Percentiles rank a stretch among this genome's conserved stretches.
Conservation (phyloP, 306 rosid species). For the Sophora flavescens region DNA sequence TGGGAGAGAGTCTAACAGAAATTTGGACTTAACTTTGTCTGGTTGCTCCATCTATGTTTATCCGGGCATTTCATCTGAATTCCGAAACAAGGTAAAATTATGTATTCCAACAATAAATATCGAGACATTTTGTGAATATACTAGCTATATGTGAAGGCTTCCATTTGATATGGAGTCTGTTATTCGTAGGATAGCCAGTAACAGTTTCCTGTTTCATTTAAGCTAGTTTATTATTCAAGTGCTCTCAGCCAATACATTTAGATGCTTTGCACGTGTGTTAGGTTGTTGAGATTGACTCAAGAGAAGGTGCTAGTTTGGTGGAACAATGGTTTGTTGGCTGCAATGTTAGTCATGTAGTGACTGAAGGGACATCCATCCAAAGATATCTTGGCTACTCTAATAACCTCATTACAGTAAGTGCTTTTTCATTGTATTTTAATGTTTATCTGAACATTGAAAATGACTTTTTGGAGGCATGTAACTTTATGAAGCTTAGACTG, state of each 20-base stretch:
- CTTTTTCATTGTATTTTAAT: slow-evolving; percentile 35
- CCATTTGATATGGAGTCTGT: slow-evolving; percentile 23
- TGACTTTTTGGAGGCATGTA: slow-evolving; percentile 24
- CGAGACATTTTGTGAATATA: slow-evolving; percentile 16
- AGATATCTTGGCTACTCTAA: slow-evolving; percentile 87
- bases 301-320: slow-evolving; percentile 78
- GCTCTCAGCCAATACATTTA: slow-evolving; percentile 33
- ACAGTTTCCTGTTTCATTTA: slow-evolving; percentile 42
- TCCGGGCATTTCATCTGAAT: slow-evolving; percentile 74
- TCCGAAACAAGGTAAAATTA: slow-evolving; percentile 71
- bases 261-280: slow-evolving; percentile 50
- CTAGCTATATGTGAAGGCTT: slow-evolving; percentile 30
- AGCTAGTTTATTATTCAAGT: slow-evolving; percentile 30
- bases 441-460: slow-evolving; percentile 42
- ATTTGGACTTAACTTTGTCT: slow-evolving; percentile 60
- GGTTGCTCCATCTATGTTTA: slow-evolving; percentile 82
- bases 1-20: slow-evolving; percentile 56
- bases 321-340: slow-evolving; percentile 95
- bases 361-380: slow-evolving; percentile 80
- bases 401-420: slow-evolving; percentile 85
- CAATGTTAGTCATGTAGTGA: slow-evolving; percentile 85
- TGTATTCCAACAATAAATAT: slow-evolving; percentile 31
- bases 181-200: slow-evolving; percentile 31
- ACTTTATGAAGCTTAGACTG: slow-evolving; percentile 38
- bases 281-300: slow-evolving; percentile 78